Evolutionary conservation across 495 filamentous ascomycete species (phyloP).

Genomic region (Hypoxylon rickii): DNA sequence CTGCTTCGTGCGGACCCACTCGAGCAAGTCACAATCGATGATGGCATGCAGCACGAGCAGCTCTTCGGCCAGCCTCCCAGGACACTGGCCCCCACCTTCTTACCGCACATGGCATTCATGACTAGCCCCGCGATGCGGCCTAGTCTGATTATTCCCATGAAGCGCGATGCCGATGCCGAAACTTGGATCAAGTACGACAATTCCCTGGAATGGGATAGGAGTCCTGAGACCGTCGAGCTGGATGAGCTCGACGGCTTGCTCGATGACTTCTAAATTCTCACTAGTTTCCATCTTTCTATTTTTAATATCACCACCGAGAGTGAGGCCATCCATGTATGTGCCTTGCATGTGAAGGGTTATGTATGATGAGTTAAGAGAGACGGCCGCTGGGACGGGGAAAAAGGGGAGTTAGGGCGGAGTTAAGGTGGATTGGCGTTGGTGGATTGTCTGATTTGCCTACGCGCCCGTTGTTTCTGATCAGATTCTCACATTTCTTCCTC

Average conservation of each 20-base stretch:
- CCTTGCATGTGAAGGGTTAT: constrained; percentile 21
- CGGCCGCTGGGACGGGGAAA: constrained; percentile 38
- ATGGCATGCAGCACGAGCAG: constrained; percentile 52
- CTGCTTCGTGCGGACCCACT: constrained; percentile 47
- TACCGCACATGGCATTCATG: constrained; percentile 42
- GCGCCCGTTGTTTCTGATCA: constrained; percentile 10
- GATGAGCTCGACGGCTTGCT: constrained; percentile 93
- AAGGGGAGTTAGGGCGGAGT: constrained; percentile 23
- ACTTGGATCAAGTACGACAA: constrained; percentile 57
- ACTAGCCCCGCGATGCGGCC: constrained; percentile 52
- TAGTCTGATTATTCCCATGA: constrained; percentile 47
- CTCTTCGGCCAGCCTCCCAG: constrained; percentile 56
- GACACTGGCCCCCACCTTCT: constrained; percentile 36
- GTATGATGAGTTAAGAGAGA: constrained; percentile 36
- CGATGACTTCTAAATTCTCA: constrained; percentile 60
- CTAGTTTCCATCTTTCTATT: constrained; percentile 11
- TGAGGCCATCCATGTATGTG: constrained; percentile 24
- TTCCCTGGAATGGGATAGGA: constrained; percentile 68
- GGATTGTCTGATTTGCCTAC: constrained; percentile 17
- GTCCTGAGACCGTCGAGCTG: constrained; percentile 86
- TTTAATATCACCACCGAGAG: constrained; percentile 8
- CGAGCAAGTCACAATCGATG: constrained; percentile 55
- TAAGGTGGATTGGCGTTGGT: constrained; percentile 26
- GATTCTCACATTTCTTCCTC: constrained; percentile 34
- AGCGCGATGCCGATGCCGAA: constrained; percentile 56